These are phyloP conservation scores for Serendipita indica DNA, from an alignment of 768 basidiomycete species.

Conservation along the genomic window DNA sequence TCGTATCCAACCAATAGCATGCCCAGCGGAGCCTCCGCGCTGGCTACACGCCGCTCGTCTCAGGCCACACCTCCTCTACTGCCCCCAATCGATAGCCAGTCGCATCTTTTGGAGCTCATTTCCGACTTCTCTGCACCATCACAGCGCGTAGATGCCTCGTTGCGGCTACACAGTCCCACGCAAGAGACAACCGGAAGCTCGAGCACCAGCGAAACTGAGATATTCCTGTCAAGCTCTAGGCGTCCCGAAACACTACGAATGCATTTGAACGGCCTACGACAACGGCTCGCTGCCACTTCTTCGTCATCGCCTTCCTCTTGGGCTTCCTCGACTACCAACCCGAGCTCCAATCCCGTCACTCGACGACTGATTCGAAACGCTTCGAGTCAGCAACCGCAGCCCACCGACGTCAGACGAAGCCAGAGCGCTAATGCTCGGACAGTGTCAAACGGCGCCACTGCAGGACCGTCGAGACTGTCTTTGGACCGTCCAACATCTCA, in stretches of 20 bases:
- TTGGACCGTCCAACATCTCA: slow-evolving; percentile 5
- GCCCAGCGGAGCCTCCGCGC: not conserved
- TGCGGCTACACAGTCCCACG: not conserved
- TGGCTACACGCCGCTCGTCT: not conserved
- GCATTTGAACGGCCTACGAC: not conserved
- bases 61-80: not conserved
- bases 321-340: not conserved
- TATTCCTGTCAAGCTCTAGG: not conserved
- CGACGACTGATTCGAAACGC: not conserved
- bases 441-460: not conserved
- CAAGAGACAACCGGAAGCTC: not conserved
- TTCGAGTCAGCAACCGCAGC: not conserved
- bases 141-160: not conserved
- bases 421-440: no score
- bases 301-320: not conserved
- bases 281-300: not conserved
- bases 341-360: not conserved
- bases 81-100: slow-evolving; percentile 7
- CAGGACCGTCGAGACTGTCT: not conserved
- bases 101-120: slow-evolving; percentile 7
- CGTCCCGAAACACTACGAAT: not conserved
- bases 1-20: not conserved
- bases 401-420: no score
- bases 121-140: slow-evolving; percentile 1
- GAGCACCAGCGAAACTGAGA: slow-evolving; percentile 1